Evolutionary conservation across 2,329 filamentous ascomycete genomes (phyloP), one percentile per base, ranked within the genome.

Genomic region (Curvularia spicifera): DNA sequence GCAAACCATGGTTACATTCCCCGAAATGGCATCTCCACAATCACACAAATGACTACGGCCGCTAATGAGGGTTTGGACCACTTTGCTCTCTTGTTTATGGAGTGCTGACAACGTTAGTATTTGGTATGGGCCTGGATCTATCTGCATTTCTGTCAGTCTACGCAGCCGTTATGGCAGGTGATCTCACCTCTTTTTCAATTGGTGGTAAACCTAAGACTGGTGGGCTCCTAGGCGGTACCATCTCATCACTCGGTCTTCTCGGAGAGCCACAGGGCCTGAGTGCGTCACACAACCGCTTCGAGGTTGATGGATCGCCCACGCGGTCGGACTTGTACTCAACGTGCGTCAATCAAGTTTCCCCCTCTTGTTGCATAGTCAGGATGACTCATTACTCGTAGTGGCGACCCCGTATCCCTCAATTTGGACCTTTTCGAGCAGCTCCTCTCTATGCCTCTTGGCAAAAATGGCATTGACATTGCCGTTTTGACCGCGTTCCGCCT

Each of bases 241-340:
- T 57, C n/a, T 49, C 63, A 3, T 60, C 59, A 22, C n/a, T 66
- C 5, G 57, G 61, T 1, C 52, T 67, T 24, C 59, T 66, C 26
- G 54, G 57, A 46, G 57, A 53, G 40, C 48, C 65, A 20, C 59
- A 42, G 6, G 65, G 65, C 22, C 56, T 66, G 24, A 57, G 56
- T 18, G 56, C 57, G 1, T 66, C 63, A 12, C 65, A 67, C 39
- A 66, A 66, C 44, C 52, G 56, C 10, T 67, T 64, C 42, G 63
- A 67, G 33, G 63, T 59, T 2, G 65, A 67, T 44, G 61, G 63
- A n/a, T 67, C 65, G 18, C 63, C 63, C 7, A 57, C 65, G 24
- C 52, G 58, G 50, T 53, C 45, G 15, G 58, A 52, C 3, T 24
- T 59, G 28, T 57, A 57, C 49, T 47, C 51, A 28, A 57, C 35